phyloP scores from a whole-genome alignment of 2,329 filamentous ascomycete genomes.

The Aureobasidium sp. region DNA sequence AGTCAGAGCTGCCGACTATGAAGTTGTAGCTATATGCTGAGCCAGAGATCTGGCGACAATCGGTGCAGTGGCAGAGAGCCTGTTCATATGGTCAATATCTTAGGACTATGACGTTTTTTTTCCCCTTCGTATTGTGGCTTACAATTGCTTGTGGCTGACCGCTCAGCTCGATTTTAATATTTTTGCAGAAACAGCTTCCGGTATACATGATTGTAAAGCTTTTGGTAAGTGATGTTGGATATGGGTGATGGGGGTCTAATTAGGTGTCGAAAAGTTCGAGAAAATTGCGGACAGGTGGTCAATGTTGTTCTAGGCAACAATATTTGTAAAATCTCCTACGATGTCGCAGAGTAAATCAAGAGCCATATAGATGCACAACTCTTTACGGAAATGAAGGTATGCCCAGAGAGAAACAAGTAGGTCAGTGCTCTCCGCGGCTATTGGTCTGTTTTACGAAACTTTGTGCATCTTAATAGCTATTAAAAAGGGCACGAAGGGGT shows the following conservation, averaged over 20 bases:
- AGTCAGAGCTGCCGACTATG: conserved; percentile 45
- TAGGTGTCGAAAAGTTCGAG: too few relatives aligned
- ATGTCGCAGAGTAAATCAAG: background rate
- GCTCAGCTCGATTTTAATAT: conserved; percentile 51
- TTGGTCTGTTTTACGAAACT: too few relatives aligned
- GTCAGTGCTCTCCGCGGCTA: too few relatives aligned
- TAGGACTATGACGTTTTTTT: background rate
- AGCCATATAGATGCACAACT: background rate
- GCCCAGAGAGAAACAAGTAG: too few relatives aligned
- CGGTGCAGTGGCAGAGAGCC: conserved; percentile 62
- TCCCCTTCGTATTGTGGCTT: conserved; percentile 35
- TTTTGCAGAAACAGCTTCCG: conserved; percentile 58
- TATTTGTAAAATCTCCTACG: background rate
- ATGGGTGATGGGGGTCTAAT: background rate
- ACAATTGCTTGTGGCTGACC: conserved; percentile 52
- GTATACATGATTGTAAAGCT: conserved; percentile 33
- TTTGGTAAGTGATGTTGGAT: background rate
- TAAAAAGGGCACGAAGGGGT: too few relatives aligned
- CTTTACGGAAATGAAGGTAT: too few relatives aligned
- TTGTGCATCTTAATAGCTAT: too few relatives aligned
- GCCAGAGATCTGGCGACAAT: conserved; percentile 55
- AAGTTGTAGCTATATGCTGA: conserved; percentile 58
- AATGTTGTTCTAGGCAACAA: background rate
- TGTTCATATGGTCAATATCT: conserved; percentile 28
- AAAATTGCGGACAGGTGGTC: background rate